Conservation (phyloP, 2,329 filamentous ascomycete species). For the Diaporthe eres region DNA sequence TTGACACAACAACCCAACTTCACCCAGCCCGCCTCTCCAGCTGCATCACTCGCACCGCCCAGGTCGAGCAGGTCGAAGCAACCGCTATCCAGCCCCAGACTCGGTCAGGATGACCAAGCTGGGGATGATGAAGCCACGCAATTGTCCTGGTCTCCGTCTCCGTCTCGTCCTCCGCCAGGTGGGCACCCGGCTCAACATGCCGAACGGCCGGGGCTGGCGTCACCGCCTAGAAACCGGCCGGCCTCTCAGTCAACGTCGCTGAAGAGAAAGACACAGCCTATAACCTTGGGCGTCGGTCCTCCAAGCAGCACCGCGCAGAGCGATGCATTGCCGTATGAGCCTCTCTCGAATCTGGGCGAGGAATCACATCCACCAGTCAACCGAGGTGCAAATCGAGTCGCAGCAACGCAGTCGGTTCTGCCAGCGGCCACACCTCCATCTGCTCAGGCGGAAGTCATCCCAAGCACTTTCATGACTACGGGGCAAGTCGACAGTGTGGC, state of each 20-base stretch:
- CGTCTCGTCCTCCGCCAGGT: background rate
- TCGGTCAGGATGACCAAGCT: background rate
- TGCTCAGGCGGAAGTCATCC: constrained; percentile 48
- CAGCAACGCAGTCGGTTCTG: constrained; percentile 12
- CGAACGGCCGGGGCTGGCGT: background rate
- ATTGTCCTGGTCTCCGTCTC: constrained; percentile 14
- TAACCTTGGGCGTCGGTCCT: constrained; percentile 41
- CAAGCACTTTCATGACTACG: constrained; percentile 48
- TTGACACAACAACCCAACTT: constrained; percentile 42
- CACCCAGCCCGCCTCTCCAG: background rate
- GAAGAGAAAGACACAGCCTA: constrained; percentile 34
- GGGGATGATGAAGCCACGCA: background rate
- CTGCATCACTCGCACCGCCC: background rate
- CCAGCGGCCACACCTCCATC: constrained; percentile 51
- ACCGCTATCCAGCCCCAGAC: background rate
- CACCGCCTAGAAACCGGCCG: background rate
- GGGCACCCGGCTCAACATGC: background rate
- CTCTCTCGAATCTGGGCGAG: constrained; percentile 46
- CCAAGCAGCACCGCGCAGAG: constrained; percentile 49
- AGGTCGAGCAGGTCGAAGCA: background rate
- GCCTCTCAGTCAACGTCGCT: background rate
- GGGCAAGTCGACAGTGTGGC: background rate
- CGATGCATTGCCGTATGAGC: constrained; percentile 51
- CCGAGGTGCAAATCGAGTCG: constrained; percentile 42
- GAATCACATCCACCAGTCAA: constrained; percentile 45